A percentile compares a stretch with the other conserved stretches of the same genome.
phyloP scores from a whole-genome alignment of 2,329 filamentous ascomycete genomes.

The Fusarium stilboides region DNA sequence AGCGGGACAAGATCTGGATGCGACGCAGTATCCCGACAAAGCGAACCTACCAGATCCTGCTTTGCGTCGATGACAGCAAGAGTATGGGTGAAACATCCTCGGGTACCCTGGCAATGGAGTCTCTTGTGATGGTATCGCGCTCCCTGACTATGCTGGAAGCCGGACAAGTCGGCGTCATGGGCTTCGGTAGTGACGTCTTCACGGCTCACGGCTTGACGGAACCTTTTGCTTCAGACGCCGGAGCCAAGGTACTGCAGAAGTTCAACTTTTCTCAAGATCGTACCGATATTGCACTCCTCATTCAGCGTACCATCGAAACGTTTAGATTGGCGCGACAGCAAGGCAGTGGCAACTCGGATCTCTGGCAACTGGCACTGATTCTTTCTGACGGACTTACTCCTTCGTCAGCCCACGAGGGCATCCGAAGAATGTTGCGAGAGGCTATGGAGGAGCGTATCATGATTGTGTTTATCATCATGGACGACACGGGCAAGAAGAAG shows the following conservation, averaged over 20 bases:
- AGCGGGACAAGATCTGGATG: conserved; percentile 99
- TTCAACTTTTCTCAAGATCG: conserved; percentile 89
- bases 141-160: conserved; percentile 93
- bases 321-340: conserved; percentile 83
- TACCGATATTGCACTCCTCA: conserved; percentile 86
- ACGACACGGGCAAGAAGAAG: conserved; percentile 68
- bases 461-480: conserved; percentile 98
- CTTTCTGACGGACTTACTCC: conserved; percentile 96
- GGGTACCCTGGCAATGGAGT: conserved; percentile 89
- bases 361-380: conserved; percentile 96
- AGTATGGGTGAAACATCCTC: conserved; percentile 89
- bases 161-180: conserved; percentile 91
- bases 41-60: conserved; percentile 95
- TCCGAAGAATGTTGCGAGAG: conserved; percentile 85
- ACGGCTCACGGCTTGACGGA: conserved; percentile 88
- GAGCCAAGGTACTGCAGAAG: conserved; percentile 85
- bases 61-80: conserved; percentile 95
- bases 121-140: conserved; percentile 90
- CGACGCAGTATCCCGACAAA: conserved; percentile 92
- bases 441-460: conserved; percentile 96
- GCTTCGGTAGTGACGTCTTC: conserved; percentile 87
- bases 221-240: conserved; percentile 82
- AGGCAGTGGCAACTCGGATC: conserved; percentile 72
- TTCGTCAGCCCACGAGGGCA: conserved; percentile 82
- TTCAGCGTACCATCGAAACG: conserved; percentile 82